These are phyloP conservation scores for Mycena leptocephala DNA, from an alignment of 768 basidiomycete species.

Conservation along the genomic window DNA sequence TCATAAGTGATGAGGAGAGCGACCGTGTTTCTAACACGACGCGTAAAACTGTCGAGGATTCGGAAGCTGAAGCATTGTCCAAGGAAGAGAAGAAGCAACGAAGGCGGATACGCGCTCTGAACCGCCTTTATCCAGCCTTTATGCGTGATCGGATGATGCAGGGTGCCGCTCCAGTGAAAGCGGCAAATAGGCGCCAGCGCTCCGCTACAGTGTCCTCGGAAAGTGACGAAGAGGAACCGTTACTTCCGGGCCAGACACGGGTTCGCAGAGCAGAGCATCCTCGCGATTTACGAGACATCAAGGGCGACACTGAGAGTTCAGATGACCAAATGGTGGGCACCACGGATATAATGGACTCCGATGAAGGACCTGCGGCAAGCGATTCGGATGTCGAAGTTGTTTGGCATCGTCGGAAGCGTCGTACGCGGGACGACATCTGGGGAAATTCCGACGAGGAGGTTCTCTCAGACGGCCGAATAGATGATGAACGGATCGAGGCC, in stretches of 20 bases:
- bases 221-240: slow-evolving; percentile 55
- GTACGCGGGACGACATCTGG: slow-evolving; percentile 23
- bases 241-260: slow-evolving; percentile 70
- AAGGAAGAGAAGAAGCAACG: slow-evolving; percentile 41
- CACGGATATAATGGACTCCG: slow-evolving; percentile 22
- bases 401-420: slow-evolving; percentile 38
- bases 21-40: neutral
- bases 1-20: slow-evolving; percentile 26
- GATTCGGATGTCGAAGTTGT: slow-evolving; percentile 40
- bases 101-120: slow-evolving; percentile 56
- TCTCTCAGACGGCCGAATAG: slow-evolving; percentile 36
- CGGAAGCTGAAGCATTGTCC: slow-evolving; percentile 38
- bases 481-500: slow-evolving; percentile 48
- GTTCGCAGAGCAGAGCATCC: slow-evolving; percentile 53
- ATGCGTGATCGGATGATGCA: slow-evolving; percentile 60
- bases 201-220: slow-evolving; percentile 42
- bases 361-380: slow-evolving; percentile 16
- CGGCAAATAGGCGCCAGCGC: slow-evolving; percentile 27
- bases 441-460: slow-evolving; percentile 45
- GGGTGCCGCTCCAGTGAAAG: slow-evolving; percentile 31
- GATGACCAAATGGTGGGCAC: slow-evolving; percentile 47
- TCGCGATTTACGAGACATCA: slow-evolving; percentile 58
- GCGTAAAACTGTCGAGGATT: slow-evolving; percentile 34
- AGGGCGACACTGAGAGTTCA: slow-evolving; percentile 78
- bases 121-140: slow-evolving; percentile 69